These are phyloP conservation scores for Boletus sp. DNA, from an alignment of 768 basidiomycete species.

Conservation along the genomic window DNA sequence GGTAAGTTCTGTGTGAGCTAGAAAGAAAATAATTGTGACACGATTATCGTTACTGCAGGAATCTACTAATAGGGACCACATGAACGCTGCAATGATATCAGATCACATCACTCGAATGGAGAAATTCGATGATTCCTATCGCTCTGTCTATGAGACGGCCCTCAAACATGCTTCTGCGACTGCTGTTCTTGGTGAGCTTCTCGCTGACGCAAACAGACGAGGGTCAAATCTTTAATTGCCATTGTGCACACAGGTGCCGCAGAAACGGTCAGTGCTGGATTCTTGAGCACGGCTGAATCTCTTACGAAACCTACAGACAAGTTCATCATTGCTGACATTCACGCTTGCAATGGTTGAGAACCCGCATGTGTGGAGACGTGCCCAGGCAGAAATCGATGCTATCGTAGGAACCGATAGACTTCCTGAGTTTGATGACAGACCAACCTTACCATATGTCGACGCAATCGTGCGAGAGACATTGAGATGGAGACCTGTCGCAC, in stretches of 20 bases:
- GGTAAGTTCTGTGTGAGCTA: neutral
- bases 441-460: neutral
- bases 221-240: neutral
- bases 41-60: neutral
- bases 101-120: neutral
- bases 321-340: neutral
- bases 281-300: neutral
- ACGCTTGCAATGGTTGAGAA: neutral
- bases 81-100: neutral
- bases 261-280: neutral
- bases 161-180: neutral
- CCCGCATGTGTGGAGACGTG: neutral
- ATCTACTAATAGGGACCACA: neutral
- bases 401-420: neutral
- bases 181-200: neutral
- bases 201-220: neutral
- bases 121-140: neutral
- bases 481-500: neutral
- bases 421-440: neutral
- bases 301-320: neutral
- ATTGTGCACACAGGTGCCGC: neutral
- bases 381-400: neutral
- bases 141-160: neutral
- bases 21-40: neutral
- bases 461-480: neutral